A percentile compares a stretch with the other conserved stretches of the same genome.
phyloP scores from a whole-genome alignment of 139 green algal genomes.

The Nannochloris sp. region DNA sequence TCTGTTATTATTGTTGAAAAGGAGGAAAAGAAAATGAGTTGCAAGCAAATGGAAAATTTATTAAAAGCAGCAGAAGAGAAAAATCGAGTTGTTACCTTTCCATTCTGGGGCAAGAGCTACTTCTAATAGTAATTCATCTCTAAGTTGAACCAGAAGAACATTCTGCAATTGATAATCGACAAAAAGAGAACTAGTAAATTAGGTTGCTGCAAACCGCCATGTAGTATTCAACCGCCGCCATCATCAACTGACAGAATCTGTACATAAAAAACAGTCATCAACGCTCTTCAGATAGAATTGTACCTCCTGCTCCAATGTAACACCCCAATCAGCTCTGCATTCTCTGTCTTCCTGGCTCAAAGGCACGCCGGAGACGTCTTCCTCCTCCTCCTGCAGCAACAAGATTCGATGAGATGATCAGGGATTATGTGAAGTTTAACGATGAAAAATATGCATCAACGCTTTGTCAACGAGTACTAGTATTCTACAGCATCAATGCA shows the following conservation, averaged over 20 bases:
- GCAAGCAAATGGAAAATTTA: background rate
- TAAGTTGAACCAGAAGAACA: constrained; percentile 21
- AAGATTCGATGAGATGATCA: too few species aligned
- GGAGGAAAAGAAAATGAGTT: background rate
- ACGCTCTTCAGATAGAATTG: too few species aligned
- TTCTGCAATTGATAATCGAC: background rate
- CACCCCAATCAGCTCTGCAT: constrained; percentile 11
- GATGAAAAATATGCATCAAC: too few species aligned
- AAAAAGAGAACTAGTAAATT: background rate
- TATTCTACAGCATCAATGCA: too few species aligned
- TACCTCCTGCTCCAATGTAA: constrained; percentile 16
- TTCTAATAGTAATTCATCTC: constrained; percentile 17
- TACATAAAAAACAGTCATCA: background rate
- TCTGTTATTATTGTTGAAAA: background rate
- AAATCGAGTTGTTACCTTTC: background rate
- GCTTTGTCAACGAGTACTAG: too few species aligned
- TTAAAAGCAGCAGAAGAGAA: background rate
- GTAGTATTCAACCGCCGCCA: too few species aligned
- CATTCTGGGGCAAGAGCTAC: constrained; percentile 1
- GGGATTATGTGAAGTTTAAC: too few species aligned
- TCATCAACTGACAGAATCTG: background rate
- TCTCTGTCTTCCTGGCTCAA: constrained; percentile 9
- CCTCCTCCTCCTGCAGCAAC: background rate
- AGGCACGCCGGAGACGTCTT: background rate
- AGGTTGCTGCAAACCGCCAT: too few species aligned